Percentiles rank a stretch among this genome's conserved stretches.
phyloP scores from a whole-genome alignment of 352 stramenopile species.

The Pythium plurisporium region DNA sequence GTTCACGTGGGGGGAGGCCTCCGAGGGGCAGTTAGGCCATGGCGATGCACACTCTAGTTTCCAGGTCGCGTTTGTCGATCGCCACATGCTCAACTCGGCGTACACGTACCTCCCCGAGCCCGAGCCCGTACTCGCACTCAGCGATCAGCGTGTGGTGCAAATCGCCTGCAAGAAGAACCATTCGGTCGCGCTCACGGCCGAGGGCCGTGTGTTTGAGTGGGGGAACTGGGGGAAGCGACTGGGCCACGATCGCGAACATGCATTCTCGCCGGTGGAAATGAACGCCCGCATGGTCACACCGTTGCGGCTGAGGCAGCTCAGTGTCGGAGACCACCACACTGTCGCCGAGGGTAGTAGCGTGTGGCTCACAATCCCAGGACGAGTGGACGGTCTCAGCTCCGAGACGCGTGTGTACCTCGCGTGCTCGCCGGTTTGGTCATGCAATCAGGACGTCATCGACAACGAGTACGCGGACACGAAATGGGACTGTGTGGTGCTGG shows the following conservation, averaged over 20 bases:
- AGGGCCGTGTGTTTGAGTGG: slow-evolving; percentile 58
- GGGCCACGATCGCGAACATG: slow-evolving; percentile 50
- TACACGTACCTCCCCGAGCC: slow-evolving; percentile 62
- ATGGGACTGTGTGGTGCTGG: slow-evolving; percentile 37
- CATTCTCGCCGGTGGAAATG: slow-evolving; percentile 47
- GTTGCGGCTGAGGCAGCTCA: slow-evolving; percentile 38
- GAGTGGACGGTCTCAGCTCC: not conserved
- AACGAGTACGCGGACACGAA: not conserved
- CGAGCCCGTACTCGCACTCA: slow-evolving; percentile 55
- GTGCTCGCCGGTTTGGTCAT: slow-evolving; percentile 23
- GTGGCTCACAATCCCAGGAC: slow-evolving; percentile 39
- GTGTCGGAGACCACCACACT: slow-evolving; percentile 50
- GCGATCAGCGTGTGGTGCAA: slow-evolving; percentile 33
- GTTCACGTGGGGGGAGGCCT: slow-evolving; percentile 74
- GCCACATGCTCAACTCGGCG: slow-evolving; percentile 58
- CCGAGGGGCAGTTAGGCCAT: slow-evolving; percentile 64
- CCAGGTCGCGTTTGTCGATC: slow-evolving; percentile 59
- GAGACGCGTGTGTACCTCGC: slow-evolving; percentile 24
- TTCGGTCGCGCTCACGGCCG: slow-evolving; percentile 37
- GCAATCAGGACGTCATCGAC: slow-evolving; percentile 25
- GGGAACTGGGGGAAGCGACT: slow-evolving; percentile 60
- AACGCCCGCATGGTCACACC: slow-evolving; percentile 2
- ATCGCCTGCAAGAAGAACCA: slow-evolving; percentile 59
- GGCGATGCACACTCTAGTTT: slow-evolving; percentile 49
- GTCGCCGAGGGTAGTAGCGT: slow-evolving; percentile 59